These are phyloP conservation scores for Aspergillus haitiensis DNA, from an alignment of 495 filamentous ascomycete genomes.

Conservation along the genomic window DNA sequence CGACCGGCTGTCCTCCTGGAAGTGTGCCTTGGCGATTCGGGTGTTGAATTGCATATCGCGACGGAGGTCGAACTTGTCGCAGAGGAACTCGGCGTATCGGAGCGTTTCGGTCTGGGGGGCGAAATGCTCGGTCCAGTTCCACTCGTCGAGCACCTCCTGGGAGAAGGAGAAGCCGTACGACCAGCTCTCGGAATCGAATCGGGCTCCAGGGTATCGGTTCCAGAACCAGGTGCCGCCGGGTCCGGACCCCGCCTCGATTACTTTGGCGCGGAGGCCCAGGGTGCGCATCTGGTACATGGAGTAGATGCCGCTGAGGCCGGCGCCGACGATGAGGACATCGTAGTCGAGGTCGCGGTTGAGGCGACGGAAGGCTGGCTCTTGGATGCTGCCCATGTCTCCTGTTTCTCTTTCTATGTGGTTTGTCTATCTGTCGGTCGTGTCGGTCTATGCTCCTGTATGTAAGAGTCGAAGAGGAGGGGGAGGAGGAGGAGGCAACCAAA, in stretches of 20 bases:
- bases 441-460: too few species aligned
- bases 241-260: slow-evolving; percentile 46
- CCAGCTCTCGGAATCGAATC: slow-evolving; percentile 25
- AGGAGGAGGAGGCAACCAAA: too few species aligned
- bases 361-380: slow-evolving; percentile 1
- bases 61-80: slow-evolving; percentile 29
- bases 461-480: too few species aligned
- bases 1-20: slow-evolving; percentile 17
- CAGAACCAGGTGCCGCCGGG: slow-evolving; percentile 50
- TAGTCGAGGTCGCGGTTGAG: slow-evolving; percentile 21
- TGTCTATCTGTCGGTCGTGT: too few species aligned
- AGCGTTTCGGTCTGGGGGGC: slow-evolving; percentile 25
- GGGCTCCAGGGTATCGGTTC: slow-evolving; percentile 34
- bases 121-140: slow-evolving; percentile 34
- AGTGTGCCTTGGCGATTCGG: slow-evolving; percentile 24
- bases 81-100: slow-evolving; percentile 27
- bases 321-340: slow-evolving; percentile 53
- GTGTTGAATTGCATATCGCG: slow-evolving; percentile 34
- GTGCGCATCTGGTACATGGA: slow-evolving; percentile 41
- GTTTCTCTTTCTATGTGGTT: too few species aligned
- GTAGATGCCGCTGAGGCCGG: slow-evolving; percentile 51
- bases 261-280: slow-evolving; percentile 42
- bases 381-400: slow-evolving; percentile 19
- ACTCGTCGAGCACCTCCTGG: slow-evolving; percentile 29
- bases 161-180: slow-evolving; percentile 27